A percentile compares a stretch with the other conserved stretches of the same genome.
These are phyloP conservation scores for Arabidopsis arenosa DNA, from an alignment of 345 rosid species.

Conservation along the genomic window DNA sequence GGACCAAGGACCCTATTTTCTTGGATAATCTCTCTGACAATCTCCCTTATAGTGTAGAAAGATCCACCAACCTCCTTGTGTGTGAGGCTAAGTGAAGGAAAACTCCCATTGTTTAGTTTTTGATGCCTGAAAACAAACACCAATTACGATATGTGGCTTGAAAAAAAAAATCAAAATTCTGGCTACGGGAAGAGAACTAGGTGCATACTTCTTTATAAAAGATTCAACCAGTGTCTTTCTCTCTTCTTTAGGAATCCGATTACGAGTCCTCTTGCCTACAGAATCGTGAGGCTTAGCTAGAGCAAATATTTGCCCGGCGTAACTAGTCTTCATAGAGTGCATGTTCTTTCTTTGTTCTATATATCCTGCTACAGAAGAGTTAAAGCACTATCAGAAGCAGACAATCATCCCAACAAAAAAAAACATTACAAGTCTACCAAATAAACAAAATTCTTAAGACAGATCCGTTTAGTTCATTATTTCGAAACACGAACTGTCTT, in stretches of 20 bases:
- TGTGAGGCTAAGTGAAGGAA: slow-evolving; percentile 83
- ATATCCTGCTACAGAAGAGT: background rate
- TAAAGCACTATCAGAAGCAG: background rate
- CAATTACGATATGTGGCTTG: slow-evolving; percentile 14
- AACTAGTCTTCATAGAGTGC: slow-evolving; percentile 73
- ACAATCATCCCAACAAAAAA: slow-evolving; percentile 9
- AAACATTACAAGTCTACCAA: slow-evolving; percentile 8
- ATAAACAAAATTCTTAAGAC: background rate
- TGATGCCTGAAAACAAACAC: slow-evolving; percentile 66
- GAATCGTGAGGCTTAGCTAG: slow-evolving; percentile 73
- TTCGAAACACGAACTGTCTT: background rate
- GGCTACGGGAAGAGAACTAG: background rate
- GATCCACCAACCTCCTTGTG: slow-evolving; percentile 98
- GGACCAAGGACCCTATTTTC: slow-evolving; percentile 96
- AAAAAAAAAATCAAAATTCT: slow-evolving; percentile 14
- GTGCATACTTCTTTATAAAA: slow-evolving; percentile 77
- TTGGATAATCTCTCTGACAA: slow-evolving; percentile 95
- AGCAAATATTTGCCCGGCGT: slow-evolving; percentile 81
- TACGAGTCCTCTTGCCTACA: slow-evolving; percentile 71
- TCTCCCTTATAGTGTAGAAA: slow-evolving; percentile 91
- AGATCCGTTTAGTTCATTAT: slow-evolving; percentile 24
- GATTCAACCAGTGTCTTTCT: slow-evolving; percentile 84
- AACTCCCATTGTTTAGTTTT: slow-evolving; percentile 65
- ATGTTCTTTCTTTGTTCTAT: slow-evolving; percentile 47
- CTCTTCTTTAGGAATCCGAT: slow-evolving; percentile 94